Percentiles rank a stretch among this genome's conserved stretches.
phyloP scores from a whole-genome alignment of 306 rosid genomes.

The Cucurbita moschata region DNA sequence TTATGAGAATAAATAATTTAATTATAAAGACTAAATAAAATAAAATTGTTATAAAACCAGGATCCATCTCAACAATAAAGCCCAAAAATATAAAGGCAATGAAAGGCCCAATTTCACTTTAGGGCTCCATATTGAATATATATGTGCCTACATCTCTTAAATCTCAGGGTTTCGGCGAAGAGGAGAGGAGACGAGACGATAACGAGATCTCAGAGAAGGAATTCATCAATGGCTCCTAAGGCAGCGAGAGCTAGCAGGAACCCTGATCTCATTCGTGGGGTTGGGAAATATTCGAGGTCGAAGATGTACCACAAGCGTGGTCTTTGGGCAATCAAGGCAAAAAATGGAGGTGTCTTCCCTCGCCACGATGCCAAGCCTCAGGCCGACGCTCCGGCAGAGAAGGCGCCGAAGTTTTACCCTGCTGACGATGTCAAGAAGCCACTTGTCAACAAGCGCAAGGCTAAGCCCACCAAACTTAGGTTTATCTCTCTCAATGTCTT shows the following conservation, averaged over 20 bases:
- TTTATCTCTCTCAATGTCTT: not conserved
- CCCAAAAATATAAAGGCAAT: not conserved
- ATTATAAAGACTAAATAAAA: too few relatives aligned
- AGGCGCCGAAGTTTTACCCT: slow-evolving; percentile 33
- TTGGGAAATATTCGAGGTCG: slow-evolving; percentile 39
- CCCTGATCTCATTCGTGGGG: slow-evolving; percentile 45
- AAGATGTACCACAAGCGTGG: slow-evolving; percentile 57
- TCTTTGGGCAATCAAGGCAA: slow-evolving; percentile 58
- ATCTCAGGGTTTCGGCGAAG: not conserved
- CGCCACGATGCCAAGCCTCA: slow-evolving; percentile 39
- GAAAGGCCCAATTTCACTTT: not conserved
- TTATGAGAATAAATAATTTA: too few relatives aligned
- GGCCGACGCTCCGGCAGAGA: slow-evolving; percentile 13
- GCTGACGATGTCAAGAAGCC: slow-evolving; percentile 43
- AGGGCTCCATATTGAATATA: not conserved
- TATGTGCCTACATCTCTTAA: not conserved
- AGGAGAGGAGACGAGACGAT: not conserved
- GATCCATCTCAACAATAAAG: not conserved
- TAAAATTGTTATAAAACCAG: too few relatives aligned
- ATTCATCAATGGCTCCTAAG: slow-evolving; percentile 34
- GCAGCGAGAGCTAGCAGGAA: slow-evolving; percentile 23
- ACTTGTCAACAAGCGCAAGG: slow-evolving; percentile 29
- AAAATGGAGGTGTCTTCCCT: slow-evolving; percentile 47
- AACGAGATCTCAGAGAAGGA: not conserved
- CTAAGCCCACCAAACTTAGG: slow-evolving; percentile 41